Evolutionary conservation across 257 asterid genomes (phyloP).

Genomic region (Datura wrightii): DNA sequence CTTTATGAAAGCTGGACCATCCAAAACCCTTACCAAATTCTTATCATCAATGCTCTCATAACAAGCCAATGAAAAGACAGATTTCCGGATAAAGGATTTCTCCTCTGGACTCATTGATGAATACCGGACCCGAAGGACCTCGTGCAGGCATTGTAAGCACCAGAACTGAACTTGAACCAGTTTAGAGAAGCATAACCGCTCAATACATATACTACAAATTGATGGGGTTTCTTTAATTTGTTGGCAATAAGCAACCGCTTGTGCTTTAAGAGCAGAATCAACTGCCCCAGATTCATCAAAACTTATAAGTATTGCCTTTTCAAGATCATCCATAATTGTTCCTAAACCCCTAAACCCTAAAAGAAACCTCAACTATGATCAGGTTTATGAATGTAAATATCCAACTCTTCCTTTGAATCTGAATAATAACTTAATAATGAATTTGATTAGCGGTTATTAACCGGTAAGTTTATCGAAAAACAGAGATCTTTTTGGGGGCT

Average conservation of each 20-base stretch:
- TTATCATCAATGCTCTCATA: conserved; percentile 58
- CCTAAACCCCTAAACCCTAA: conserved; percentile 57
- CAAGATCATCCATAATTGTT: conserved; percentile 85
- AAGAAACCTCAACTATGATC: neutral
- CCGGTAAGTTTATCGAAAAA: conserved; percentile 24
- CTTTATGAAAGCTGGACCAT: conserved; percentile 79
- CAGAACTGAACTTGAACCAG: conserved; percentile 88
- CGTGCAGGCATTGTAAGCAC: conserved; percentile 90
- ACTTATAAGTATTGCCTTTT: conserved; percentile 83
- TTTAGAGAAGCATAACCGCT: conserved; percentile 64
- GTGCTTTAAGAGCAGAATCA: conserved; percentile 65
- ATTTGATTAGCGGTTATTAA: conserved; percentile 7
- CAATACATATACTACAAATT: conserved; percentile 75
- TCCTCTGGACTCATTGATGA: conserved; percentile 71
- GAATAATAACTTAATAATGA: conserved; percentile 23
- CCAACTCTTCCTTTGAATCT: conserved; percentile 19
- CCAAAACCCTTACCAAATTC: conserved; percentile 59
- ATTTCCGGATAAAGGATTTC: conserved; percentile 71
- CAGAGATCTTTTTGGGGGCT: conserved; percentile 42
- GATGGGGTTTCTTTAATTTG: conserved; percentile 74
- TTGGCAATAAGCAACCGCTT: conserved; percentile 71
- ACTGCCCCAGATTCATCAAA: conserved; percentile 86
- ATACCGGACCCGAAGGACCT: conserved; percentile 67
- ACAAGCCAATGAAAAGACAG: conserved; percentile 77
- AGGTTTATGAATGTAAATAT: neutral